Evolutionary conservation across 2,329 filamentous ascomycete species (phyloP).

Genomic region (Pseudogymnoascus sp.): DNA sequence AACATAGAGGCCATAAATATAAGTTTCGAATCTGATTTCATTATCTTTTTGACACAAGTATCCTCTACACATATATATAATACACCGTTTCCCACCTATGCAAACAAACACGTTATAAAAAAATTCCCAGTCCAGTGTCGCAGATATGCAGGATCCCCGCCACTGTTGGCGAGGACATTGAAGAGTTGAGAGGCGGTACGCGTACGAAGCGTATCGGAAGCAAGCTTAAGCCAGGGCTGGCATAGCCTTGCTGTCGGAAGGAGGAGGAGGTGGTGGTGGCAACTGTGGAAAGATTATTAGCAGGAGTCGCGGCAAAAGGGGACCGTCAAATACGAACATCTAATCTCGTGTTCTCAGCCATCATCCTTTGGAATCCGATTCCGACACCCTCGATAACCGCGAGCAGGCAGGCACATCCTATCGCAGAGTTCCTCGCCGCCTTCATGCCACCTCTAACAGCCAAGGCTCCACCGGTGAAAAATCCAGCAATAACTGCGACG

Average conservation of each 20-base stretch:
- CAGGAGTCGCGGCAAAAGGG: background rate
- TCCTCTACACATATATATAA: conserved; percentile 5
- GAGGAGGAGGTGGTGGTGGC: conserved; percentile 4
- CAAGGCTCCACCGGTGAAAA: conserved; percentile 89
- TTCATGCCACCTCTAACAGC: conserved; percentile 87
- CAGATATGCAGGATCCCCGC: background rate
- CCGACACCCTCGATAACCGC: conserved; percentile 97
- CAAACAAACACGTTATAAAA: conserved; percentile 7
- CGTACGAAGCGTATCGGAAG: conserved; percentile 1
- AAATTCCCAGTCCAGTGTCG: conserved; percentile 1
- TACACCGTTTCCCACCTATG: conserved; percentile 7
- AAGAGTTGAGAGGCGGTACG: conserved; percentile 5
- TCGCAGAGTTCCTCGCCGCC: conserved; percentile 89
- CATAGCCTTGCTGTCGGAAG: conserved; percentile 6
- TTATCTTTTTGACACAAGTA: conserved; percentile 6
- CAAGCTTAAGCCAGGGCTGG: conserved; percentile 2
- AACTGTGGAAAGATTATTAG: background rate
- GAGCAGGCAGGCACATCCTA: conserved; percentile 87
- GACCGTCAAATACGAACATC: conserved; percentile 35
- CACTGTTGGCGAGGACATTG: background rate
- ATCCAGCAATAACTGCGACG: conserved; percentile 71
- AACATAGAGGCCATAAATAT: background rate
- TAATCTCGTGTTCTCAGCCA: conserved; percentile 79
- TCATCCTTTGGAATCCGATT: conserved; percentile 90
- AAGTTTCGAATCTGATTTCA: conserved; percentile 2